Percentiles rank a stretch among this genome's conserved stretches.
phyloP scores from a whole-genome alignment of 176 grass and related monocot genomes.

The Dendrocalamus sinicus region DNA sequence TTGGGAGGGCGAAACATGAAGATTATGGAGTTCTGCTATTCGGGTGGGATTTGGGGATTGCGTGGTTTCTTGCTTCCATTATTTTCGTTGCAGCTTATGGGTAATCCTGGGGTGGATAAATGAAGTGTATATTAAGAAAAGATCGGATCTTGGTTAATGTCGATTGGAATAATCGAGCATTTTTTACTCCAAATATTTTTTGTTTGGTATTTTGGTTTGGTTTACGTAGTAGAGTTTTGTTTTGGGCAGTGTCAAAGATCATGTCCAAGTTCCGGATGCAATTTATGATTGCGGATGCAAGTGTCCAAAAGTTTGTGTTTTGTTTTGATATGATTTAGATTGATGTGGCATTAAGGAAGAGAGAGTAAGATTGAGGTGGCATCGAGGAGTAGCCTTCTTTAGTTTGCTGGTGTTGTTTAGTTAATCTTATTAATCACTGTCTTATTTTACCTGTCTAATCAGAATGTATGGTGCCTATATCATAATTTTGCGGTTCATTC shows the following conservation, averaged over 20 bases:
- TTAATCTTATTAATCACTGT: not conserved
- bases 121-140: conserved; percentile 9
- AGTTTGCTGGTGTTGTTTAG: not conserved
- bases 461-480: not conserved
- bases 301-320: not conserved
- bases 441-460: not conserved
- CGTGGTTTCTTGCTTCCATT: not conserved
- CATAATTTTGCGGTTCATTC: not conserved
- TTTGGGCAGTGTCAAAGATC: not conserved
- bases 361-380: not conserved
- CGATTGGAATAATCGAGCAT: not conserved
- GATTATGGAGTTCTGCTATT: conserved; percentile 4
- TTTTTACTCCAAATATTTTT: not conserved
- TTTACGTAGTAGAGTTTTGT: not conserved
- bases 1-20: conserved; percentile 23
- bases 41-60: not conserved
- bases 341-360: not conserved
- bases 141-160: conserved; percentile 39
- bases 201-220: not conserved
- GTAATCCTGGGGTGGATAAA: not conserved
- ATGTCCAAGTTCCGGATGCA: not conserved
- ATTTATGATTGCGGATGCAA: not conserved
- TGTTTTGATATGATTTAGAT: not conserved
- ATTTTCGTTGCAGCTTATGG: not conserved
- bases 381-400: not conserved